Evolutionary conservation across 345 rosid genomes (phyloP), one percentile per base, ranked within the genome.

Genomic region (Bruguiera gymnorhiza): DNA sequence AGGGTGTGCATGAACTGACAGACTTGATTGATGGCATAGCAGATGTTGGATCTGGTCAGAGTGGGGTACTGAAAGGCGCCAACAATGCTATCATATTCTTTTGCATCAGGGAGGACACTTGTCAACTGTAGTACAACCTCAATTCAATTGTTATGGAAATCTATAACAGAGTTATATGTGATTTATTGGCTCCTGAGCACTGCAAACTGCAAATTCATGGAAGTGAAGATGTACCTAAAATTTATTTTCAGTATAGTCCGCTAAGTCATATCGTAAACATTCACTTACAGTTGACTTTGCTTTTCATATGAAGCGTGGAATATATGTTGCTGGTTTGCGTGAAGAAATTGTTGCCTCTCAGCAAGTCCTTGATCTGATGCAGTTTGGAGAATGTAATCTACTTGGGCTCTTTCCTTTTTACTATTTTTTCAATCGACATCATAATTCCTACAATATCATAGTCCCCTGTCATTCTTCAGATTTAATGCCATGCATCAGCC

Each of bases 261-360:
- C 53, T 46, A 34, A 59, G 32, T n/a, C 30, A 13, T 32, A 55
- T 34, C 67, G 31, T 15, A 9, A 30, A 31, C 18, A 29, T 71
- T 65, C 29, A 29, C 57, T 61, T 46, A 19, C 19, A 34, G 1
- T 52, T 56, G 73, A 29, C 75, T 75, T 26, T 76, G 26, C 46
- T 70, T 76, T 70, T 46, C 60, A 63, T 61, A 50, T 79, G 62
- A 66, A 89, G 98, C 80, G 95, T 66, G 97, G 98, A 32, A 89
- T 91, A 52, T 87, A 85, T 77, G 98, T 94, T 70, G 98, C 98
- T 78, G 98, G 98, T 60, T 70, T 94, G 70, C 81, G 87, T 63
- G 98, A 94, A 86, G 97, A 89, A 79, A 91, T 94, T 74, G 95
- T 94, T 36, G 91, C 91, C 59, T 87, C 96, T 63, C 88, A 88